Evolutionary conservation across 202 grass and related monocot genomes (phyloP).

Genomic region (Elaeis oleifera): DNA sequence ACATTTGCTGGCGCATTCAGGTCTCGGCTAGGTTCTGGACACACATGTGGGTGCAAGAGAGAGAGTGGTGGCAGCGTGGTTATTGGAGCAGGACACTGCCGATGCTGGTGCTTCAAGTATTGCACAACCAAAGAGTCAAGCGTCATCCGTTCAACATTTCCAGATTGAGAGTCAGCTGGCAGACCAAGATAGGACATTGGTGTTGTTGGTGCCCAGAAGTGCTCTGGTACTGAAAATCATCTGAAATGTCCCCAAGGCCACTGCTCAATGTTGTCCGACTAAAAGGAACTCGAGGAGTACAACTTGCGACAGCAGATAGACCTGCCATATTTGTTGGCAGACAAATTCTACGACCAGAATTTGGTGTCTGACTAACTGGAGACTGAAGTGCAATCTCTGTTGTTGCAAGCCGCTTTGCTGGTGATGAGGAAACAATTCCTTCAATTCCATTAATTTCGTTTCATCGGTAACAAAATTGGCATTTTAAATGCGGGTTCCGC

Average conservation of each 20-base stretch:
- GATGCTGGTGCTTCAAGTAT: slow-evolving; percentile 93
- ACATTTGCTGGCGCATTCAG: slow-evolving; percentile 79
- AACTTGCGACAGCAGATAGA: slow-evolving; percentile 48
- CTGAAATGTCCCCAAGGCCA: slow-evolving; percentile 47
- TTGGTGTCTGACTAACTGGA: slow-evolving; percentile 68
- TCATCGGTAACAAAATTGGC: slow-evolving; percentile 63
- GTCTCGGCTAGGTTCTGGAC: slow-evolving; percentile 75
- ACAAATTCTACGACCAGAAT: slow-evolving; percentile 41
- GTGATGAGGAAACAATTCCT: slow-evolving; percentile 39
- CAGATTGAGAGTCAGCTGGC: slow-evolving; percentile 43
- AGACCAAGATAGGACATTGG: slow-evolving; percentile 2
- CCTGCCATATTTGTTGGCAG: slow-evolving; percentile 30
- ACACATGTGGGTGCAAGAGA: slow-evolving; percentile 81
- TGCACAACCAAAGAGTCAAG: slow-evolving; percentile 93
- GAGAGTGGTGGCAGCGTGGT: slow-evolving; percentile 94
- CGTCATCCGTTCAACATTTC: slow-evolving; percentile 69
- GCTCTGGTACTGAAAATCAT: slow-evolving; percentile 41
- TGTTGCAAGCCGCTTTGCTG: slow-evolving; percentile 44
- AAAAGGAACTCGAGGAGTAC: slow-evolving; percentile 10
- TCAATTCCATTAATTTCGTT: slow-evolving; percentile 61
- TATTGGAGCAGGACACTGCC: slow-evolving; percentile 89
- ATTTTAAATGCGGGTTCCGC: slow-evolving; percentile 38
- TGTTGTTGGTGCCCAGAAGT: slow-evolving; percentile 40
- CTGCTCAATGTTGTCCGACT: slow-evolving; percentile 52
- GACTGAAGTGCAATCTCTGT: slow-evolving; percentile 46